A percentile compares a stretch with the other conserved stretches of the same genome.
phyloP scores from a whole-genome alignment of 2,329 filamentous ascomycete genomes.

The Penicillium sp. region DNA sequence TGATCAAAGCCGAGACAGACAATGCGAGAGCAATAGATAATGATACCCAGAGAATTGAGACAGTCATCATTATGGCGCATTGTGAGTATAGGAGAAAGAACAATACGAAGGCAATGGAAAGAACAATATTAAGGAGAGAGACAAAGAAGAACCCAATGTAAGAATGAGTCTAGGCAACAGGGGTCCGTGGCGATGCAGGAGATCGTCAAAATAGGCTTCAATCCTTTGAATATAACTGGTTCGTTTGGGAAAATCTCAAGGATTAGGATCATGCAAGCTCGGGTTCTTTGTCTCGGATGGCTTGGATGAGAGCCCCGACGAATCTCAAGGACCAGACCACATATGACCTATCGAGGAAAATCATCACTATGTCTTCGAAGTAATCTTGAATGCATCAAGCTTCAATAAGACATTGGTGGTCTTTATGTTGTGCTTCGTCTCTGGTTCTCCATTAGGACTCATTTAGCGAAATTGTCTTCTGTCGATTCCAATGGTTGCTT shows the following conservation, averaged over 20 bases:
- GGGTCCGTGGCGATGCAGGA: background rate
- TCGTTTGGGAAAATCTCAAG: background rate
- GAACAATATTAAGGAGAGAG: conserved; percentile 29
- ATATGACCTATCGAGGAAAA: background rate
- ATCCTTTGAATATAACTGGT: background rate
- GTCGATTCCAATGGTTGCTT: too few relatives aligned
- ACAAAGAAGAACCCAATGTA: conserved; percentile 1
- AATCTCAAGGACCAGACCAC: background rate
- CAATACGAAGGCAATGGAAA: conserved; percentile 24
- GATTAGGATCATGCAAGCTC: background rate
- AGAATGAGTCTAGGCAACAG: background rate
- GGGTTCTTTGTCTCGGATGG: conserved; percentile 3
- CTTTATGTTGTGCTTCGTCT: too few relatives aligned
- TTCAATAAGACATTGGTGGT: too few relatives aligned
- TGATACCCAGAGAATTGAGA: background rate
- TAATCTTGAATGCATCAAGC: too few relatives aligned
- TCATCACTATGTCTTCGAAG: too few relatives aligned
- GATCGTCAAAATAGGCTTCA: background rate
- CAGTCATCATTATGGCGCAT: conserved; percentile 1
- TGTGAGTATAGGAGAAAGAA: conserved; percentile 15
- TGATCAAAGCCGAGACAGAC: conserved; percentile 30
- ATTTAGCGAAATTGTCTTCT: too few relatives aligned
- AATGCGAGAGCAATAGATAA: conserved; percentile 18
- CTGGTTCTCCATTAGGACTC: too few relatives aligned
- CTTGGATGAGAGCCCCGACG: background rate